Base-by-base conservation (phyloP, 352 stramenopile species). In the Saprolegnia parasitica region DNA sequence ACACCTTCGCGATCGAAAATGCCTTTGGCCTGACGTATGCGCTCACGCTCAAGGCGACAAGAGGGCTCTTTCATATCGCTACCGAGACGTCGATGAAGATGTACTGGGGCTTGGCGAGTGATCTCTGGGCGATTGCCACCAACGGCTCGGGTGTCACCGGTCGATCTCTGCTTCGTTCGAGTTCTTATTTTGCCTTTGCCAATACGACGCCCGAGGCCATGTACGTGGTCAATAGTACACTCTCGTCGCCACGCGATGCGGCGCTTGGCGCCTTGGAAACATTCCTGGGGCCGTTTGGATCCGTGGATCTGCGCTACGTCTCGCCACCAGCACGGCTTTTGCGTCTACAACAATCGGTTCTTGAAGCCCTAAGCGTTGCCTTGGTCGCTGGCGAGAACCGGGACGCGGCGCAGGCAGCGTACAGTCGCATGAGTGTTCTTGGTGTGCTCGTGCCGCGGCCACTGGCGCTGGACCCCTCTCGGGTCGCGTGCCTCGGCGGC, bases 201-300 rank as follows among this genome's bases (percentile, higher is more conserved):
- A 66, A 66, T 11, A 60, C 52, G 35, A 60, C 52, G 35, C 35
- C 13, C 1, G 3, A 42, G 20, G 24, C 9, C 35, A 18, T 60
- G 1, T 24, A 26, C 35, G 13, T 60, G 3, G 3, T 60, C 11
- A 60, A 60, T 9, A n/a, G 9, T 9, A 60, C 52, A 60, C 24
- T 55, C n/a, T 23, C 47, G 5, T 55, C 47, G 2, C 47, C 47
- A 55, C 24, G n/a, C n/a, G 47, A 55, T 29, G n/a, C 47, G 24
- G 47, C 47, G n/a, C 24, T 29, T 55, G 2, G 5, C 2, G 47
- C 47, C 2, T 55, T 55, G 2, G n/a, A 55, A 5, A 32, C 5
- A 39, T 37, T 47, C 40, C 54, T 68, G 23, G 62, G 62, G 9
- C 62, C 62, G 21, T 58, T 68, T 40, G 46, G 46, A 11, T 60